phyloP scores from a whole-genome alignment of 768 basidiomycete species.

The Lentinula edodes region DNA sequence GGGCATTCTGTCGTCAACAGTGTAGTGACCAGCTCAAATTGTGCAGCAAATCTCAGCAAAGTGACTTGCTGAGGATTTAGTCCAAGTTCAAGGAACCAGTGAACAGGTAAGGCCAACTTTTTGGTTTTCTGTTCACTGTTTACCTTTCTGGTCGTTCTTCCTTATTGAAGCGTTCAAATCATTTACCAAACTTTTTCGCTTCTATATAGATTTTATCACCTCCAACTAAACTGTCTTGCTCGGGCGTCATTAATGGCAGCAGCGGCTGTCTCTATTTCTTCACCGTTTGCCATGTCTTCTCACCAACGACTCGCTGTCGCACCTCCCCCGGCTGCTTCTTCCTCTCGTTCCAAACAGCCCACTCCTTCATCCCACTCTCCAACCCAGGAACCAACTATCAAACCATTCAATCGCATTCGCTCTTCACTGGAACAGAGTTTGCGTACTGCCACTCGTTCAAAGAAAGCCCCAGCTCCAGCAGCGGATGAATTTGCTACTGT shows the following conservation, averaged over 20 bases:
- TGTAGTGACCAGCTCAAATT: background rate
- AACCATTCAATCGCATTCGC: constrained; percentile 58
- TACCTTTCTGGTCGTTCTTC: constrained; percentile 6
- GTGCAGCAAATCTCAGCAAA: background rate
- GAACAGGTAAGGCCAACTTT: background rate
- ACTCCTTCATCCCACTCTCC: constrained; percentile 26
- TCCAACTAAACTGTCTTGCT: background rate
- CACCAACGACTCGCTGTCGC: constrained; percentile 26
- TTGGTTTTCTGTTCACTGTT: background rate
- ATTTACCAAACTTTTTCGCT: background rate
- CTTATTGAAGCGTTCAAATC: background rate
- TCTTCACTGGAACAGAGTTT: constrained; percentile 65
- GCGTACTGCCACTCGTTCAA: constrained; percentile 57
- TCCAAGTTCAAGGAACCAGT: background rate
- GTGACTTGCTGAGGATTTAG: background rate
- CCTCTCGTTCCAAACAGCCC: constrained; percentile 35
- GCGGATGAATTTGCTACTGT: constrained; percentile 41
- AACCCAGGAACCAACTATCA: constrained; percentile 34
- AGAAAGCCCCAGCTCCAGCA: constrained; percentile 29
- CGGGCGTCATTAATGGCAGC: constrained; percentile 4
- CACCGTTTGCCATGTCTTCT: constrained; percentile 31
- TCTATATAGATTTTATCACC: background rate
- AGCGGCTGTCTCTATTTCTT: constrained; percentile 31
- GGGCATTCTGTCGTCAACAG: background rate
- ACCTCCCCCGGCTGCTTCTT: constrained; percentile 27